Evolutionary conservation across 83 land plant genomes (phyloP), one percentile per base, ranked within the genome.

Genomic region (Picea abies): DNA sequence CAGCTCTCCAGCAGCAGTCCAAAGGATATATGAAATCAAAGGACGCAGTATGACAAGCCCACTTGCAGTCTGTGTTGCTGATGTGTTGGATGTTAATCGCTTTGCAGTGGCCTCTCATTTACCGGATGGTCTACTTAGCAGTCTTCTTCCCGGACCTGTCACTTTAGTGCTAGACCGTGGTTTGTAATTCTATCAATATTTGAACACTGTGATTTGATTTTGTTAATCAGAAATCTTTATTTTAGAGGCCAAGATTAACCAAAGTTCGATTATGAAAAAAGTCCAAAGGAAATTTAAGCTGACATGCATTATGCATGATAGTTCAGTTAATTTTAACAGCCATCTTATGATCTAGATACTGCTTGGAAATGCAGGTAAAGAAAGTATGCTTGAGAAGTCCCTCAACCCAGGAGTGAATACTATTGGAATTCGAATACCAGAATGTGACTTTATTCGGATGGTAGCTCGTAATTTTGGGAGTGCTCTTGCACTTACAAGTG

Each of bases 401-500:
- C 84, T 98, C 62, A 96, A 98, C 82, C 99, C 99, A 7, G 99
- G 99, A n/a, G 62, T 94, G 29, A 89, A 83, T 32, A 98, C 94
- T 71, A 91, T 98, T 80, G 99, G 99, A 47, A 90, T 98, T 63
- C 89, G 99, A 32, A 93, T 98, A 32, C 99, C 99, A 35, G 94
- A 98, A 71, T 88, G 78, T 60, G 69, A 81, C 73, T 98, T 98
- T 71, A 93, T 98, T 22, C 79, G 92, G 58, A 77, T 76, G 17
- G 80, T 98, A 79, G 91, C 93, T 61, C 89, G 92, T 81, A 89
- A 94, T 68, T 91, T 91, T 84, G 90, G 87, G 75, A 98, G 96
- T 64, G 99, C 98, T 49, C 25, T 97, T 76, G 99, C 99, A 76
- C 92, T 97, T 5, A 97, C 98, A 35, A 97, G 99, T 82, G 99